Conservation (phyloP, 2,329 filamentous ascomycete species). For the Conoideocrella luteorostrata region DNA sequence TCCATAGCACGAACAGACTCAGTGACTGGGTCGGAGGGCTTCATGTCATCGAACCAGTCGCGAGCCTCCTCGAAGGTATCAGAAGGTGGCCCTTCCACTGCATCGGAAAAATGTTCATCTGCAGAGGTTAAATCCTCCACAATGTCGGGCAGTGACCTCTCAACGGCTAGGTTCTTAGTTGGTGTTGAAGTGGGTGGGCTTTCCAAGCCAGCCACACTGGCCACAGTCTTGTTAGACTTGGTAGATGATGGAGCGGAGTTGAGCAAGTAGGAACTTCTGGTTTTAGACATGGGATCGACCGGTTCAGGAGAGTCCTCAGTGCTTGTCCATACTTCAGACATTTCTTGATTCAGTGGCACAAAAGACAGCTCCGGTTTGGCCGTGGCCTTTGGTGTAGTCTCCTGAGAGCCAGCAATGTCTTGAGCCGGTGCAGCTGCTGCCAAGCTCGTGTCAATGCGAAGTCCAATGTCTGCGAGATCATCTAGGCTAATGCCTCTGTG, state of each 20-base stretch:
- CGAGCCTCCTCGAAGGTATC: conserved; percentile 16
- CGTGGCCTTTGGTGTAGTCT: conserved; percentile 62
- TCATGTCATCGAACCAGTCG: conserved; percentile 8
- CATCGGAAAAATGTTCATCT: conserved; percentile 31
- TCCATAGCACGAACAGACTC: conserved; percentile 7
- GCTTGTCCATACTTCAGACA: conserved; percentile 1
- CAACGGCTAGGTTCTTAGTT: conserved; percentile 13
- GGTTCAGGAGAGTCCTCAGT: conserved; percentile 30
- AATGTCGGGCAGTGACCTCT: conserved; percentile 14
- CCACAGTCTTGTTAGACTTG: conserved; percentile 21
- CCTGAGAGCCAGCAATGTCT: conserved; percentile 54
- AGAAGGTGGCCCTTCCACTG: conserved; percentile 19
- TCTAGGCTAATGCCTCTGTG: conserved; percentile 14
- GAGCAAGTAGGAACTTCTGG: conserved; percentile 36
- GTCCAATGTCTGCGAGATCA: conserved; percentile 16
- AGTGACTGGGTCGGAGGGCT: conserved; percentile 1
- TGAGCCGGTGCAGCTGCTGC: conserved; percentile 24
- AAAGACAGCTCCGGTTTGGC: conserved; percentile 22
- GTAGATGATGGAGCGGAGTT: conserved; percentile 30
- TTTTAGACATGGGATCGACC: conserved; percentile 34
- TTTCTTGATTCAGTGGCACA: conserved; percentile 12
- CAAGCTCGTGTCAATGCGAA: conserved; percentile 36
- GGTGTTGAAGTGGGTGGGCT: conserved; percentile 20
- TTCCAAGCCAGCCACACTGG: conserved; percentile 14
- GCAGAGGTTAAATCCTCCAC: conserved; percentile 26